Base-by-base conservation (phyloP, 2,329 filamentous ascomycete species). In the Drechslerella dactyloides region DNA sequence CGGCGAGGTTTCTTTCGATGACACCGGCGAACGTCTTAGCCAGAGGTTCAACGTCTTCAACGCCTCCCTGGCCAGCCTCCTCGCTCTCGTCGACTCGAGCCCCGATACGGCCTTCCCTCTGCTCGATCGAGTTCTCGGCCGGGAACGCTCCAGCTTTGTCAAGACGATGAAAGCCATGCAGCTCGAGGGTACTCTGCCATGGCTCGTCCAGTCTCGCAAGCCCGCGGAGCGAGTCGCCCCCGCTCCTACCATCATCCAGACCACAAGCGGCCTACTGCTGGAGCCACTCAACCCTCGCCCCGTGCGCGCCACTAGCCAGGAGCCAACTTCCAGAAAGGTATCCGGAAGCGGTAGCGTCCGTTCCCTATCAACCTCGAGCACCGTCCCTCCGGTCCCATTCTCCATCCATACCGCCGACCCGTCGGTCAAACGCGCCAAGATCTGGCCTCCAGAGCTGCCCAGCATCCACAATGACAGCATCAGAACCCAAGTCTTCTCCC, bases 141-240 rank as follows among this genome's bases (percentile, higher is more conserved):
- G 74, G 24, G 66, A 75, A 33, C 63, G 73, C 30, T 73, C 73
- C 30, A 76, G 73, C 33, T 75, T 76, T 37, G 56, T 76, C 48
- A 65, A 77, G 7, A 79, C 79, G 74, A 83, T 84, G 78, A 84
- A 83, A 68, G 81, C 82, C 76, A 84, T 84, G 77, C 83, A 84
- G 27, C 78, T 79, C 44, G 80, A 77, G 64, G 81, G 75, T 10
- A 69, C 74, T n/a, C 54, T 76, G 11, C 60, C 72, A 8, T 76
- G 75, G 75, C 59, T 76, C 1, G 40, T 53, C 51, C 50, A 65
- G 2, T 24, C 51, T 54, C 37, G 58, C 37, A 27, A 15, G 19
- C 5, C 58, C n/a, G 50, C 60, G 13, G 51, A 48, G 13, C 62
- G 46, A 11, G 51, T 40, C 17, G 21, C 17, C 1, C 23, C 72